A percentile compares a stretch with the other conserved stretches of the same genome.
Evolutionary conservation across 2,329 filamentous ascomycete genomes (phyloP).

Genomic region (Fusarium sp.): DNA sequence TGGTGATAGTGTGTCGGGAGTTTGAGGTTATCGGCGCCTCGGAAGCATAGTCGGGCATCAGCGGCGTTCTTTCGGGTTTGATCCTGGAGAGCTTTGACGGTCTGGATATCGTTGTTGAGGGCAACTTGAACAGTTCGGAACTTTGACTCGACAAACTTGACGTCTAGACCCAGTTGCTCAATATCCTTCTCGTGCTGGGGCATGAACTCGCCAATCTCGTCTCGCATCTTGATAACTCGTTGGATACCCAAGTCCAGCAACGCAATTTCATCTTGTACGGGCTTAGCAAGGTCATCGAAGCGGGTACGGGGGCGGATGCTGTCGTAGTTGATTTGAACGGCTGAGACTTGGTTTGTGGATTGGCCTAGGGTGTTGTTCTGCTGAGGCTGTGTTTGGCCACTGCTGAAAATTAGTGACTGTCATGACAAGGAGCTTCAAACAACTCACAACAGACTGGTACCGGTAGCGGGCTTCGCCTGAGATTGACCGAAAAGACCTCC

Average conservation of each 20-base stretch:
- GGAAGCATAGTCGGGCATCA: slow-evolving; percentile 76
- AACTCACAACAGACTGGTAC: slow-evolving; percentile 47
- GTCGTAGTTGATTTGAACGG: slow-evolving; percentile 79
- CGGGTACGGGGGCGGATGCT: slow-evolving; percentile 88
- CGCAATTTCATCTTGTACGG: slow-evolving; percentile 81
- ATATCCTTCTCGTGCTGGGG: slow-evolving; percentile 62
- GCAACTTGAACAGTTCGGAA: slow-evolving; percentile 56
- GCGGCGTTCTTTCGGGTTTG: slow-evolving; percentile 69
- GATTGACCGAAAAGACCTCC: slow-evolving; percentile 48
- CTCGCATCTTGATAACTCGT: slow-evolving; percentile 79
- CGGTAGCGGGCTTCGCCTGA: slow-evolving; percentile 45
- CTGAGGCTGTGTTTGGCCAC: slow-evolving; percentile 45
- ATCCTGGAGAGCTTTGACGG: slow-evolving; percentile 71
- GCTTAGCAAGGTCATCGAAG: slow-evolving; percentile 87
- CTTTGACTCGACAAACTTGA: slow-evolving; percentile 60
- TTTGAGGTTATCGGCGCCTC: slow-evolving; percentile 77
- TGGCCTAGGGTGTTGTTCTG: slow-evolving; percentile 39
- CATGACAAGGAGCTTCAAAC: not conserved
- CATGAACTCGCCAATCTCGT: slow-evolving; percentile 77
- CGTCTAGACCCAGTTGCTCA: slow-evolving; percentile 56
- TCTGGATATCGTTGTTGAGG: slow-evolving; percentile 65
- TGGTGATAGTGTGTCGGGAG: slow-evolving; percentile 69
- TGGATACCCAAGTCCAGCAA: slow-evolving; percentile 82
- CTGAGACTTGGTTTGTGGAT: slow-evolving; percentile 66
- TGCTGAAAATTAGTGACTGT: slow-evolving; percentile 35